These are phyloP conservation scores for Calamus simplicifolius DNA, from an alignment of 176 grass and related monocot genomes.

Conservation along the genomic window DNA sequence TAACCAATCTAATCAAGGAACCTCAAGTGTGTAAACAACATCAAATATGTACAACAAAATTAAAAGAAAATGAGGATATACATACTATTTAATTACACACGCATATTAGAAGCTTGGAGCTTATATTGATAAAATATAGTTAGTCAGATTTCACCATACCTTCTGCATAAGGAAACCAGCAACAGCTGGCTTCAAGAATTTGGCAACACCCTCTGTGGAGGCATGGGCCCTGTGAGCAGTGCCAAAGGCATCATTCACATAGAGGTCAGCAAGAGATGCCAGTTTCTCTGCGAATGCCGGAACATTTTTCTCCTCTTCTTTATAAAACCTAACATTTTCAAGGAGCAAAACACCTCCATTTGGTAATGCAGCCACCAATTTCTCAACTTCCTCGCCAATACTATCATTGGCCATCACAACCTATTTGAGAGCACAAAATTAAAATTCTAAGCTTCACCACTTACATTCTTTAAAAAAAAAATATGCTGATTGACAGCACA, in stretches of 20 bases:
- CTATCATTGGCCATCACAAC: conserved; percentile 4
- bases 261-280: background rate
- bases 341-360: conserved; percentile 6
- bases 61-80: too few relatives aligned
- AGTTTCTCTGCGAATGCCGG: conserved; percentile 1
- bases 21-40: too few relatives aligned
- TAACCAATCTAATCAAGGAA: too few relatives aligned
- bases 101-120: too few relatives aligned
- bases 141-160: background rate
- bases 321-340: conserved; percentile 1
- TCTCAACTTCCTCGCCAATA: background rate
- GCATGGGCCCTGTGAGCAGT: conserved; percentile 5
- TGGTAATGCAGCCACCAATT: background rate
- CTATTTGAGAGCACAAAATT: background rate
- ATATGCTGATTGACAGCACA: too few relatives aligned
- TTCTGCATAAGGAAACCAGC: conserved; percentile 5
- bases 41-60: too few relatives aligned
- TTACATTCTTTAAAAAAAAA: too few relatives aligned
- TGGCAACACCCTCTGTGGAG: conserved; percentile 1
- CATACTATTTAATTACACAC: too few relatives aligned
- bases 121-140: too few relatives aligned
- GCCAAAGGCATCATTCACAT: conserved; percentile 2
- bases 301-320: conserved; percentile 2
- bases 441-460: too few relatives aligned
- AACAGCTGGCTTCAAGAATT: background rate